Percentiles rank a stretch among this genome's conserved stretches.
Evolutionary conservation across 495 filamentous ascomycete genomes (phyloP).

Genomic region (Lepidopterella palustris): DNA sequence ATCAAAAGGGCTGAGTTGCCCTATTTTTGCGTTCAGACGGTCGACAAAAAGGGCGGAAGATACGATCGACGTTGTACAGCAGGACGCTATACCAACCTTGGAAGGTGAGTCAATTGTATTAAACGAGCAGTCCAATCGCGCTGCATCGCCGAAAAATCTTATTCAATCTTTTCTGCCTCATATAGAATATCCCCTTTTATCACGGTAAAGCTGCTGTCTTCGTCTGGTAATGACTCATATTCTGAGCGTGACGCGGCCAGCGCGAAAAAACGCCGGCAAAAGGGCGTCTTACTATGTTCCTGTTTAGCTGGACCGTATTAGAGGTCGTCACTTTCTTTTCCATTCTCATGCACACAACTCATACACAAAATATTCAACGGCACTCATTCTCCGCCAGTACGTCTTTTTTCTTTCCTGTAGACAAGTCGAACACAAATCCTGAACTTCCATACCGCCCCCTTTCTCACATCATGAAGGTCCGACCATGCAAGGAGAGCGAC

Average conservation of each 20-base stretch:
- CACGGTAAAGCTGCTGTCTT: no score
- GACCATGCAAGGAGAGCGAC: neutral
- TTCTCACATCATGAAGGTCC: neutral
- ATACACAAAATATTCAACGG: neutral
- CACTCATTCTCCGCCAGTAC: no score
- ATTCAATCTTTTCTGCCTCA: neutral
- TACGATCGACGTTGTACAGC: neutral
- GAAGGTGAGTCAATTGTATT: neutral
- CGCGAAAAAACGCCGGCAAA: neutral
- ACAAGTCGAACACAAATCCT: neutral
- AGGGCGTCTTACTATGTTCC: neutral
- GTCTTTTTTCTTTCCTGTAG: neutral
- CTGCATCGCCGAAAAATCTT: neutral
- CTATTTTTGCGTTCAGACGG: neutral
- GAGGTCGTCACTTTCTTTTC: no score
- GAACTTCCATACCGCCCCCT: neutral
- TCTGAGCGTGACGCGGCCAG: neutral
- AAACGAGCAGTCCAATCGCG: neutral
- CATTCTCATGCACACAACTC: neutral
- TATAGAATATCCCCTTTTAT: neutral
- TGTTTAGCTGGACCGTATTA: neutral
- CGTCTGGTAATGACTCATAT: no score
- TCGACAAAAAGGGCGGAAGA: neutral
- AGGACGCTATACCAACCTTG: neutral
- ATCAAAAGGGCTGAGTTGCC: neutral